Base-by-base conservation (phyloP, 1,139 yeast species). In the Eremothecium coryli region DNA sequence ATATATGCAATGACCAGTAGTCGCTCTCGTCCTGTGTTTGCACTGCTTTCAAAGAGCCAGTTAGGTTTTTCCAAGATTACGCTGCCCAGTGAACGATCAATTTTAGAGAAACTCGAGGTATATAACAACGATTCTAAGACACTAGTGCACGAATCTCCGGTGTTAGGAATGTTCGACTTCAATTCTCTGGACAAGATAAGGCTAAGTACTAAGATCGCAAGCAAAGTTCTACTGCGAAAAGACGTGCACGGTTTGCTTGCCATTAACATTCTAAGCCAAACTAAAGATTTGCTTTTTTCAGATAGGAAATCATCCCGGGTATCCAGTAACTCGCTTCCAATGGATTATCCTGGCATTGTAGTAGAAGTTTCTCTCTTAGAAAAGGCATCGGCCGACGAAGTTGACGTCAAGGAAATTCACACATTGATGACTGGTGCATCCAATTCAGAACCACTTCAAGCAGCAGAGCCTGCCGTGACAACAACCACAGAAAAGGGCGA, bases 1-100 rank as follows among this genome's bases (percentile, higher is more conserved):
- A 52, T 82, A 6, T 70, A 69, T 40, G 68, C 69, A 2, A 56
- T 61, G 36, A 63, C 49, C 46, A 56, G 38, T n/a, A 44, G 48
- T 9, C 40, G 46, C 16, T 46, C 50, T 8, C 48, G 45, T 3
- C 49, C 56, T 21, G 44, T 49, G 10, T 48, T 61, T 26, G 62
- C 65, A 4, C 69, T 85, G 38, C 71, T 81, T 3, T 78, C 93
- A 1, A 66, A 65, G 32, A 79, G 86, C 3, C 49, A 50, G 23
- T 66, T 82, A 30, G 95, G 94, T 0, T 64, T 68, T 32, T 76
- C 84, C 37, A 77, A 80, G 49, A 62, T 82, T 17, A 67, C 72
- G 8, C 68, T 79, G 40, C 94, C 94, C 0, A 71, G 68, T 39
- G 82, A 73, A 34, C 67, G 69, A 45, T 63, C 76, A 1, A 71